These are phyloP conservation scores for Hemisphaericaspora xylofermentans DNA, from an alignment of 1,139 yeast species.

Conservation along the genomic window DNA sequence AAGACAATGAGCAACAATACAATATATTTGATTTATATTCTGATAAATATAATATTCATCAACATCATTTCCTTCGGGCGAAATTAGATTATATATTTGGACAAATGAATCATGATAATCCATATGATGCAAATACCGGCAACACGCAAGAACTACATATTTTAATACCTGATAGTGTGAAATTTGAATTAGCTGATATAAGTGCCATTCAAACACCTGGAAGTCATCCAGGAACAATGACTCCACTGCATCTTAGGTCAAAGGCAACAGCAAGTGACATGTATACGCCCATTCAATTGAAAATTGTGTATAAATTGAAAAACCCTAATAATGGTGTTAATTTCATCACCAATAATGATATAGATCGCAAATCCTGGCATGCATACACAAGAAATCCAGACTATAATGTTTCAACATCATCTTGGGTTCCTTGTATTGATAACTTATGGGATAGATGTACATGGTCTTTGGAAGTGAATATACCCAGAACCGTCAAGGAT, in stretches of 20 bases:
- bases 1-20: constrained; percentile 22
- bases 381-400: constrained; percentile 84
- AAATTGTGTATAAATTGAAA: constrained; percentile 62
- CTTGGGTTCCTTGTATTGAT: constrained; percentile 97
- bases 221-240: constrained; percentile 36
- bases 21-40: constrained; percentile 46
- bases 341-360: constrained; percentile 56
- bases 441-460: constrained; percentile 85
- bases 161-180: constrained; percentile 69
- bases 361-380: constrained; percentile 60
- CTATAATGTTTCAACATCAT: constrained; percentile 76
- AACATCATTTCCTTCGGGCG: constrained; percentile 63
- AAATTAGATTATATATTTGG: constrained; percentile 63
- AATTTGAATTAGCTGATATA: constrained; percentile 58
- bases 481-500: constrained; percentile 78
- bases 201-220: constrained; percentile 39
- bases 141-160: constrained; percentile 74
- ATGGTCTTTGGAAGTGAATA: constrained; percentile 85
- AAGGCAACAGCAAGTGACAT: constrained; percentile 37
- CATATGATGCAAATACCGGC: constrained; percentile 9
- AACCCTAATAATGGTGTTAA: constrained; percentile 76
- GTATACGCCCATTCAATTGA: constrained; percentile 71
- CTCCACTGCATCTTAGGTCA: constrained; percentile 41
- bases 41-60: constrained; percentile 46
- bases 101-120: constrained; percentile 40